These are phyloP conservation scores for Cladophialophora bantiana DNA, from an alignment of 2,329 filamentous ascomycete genomes.

Conservation along the genomic window DNA sequence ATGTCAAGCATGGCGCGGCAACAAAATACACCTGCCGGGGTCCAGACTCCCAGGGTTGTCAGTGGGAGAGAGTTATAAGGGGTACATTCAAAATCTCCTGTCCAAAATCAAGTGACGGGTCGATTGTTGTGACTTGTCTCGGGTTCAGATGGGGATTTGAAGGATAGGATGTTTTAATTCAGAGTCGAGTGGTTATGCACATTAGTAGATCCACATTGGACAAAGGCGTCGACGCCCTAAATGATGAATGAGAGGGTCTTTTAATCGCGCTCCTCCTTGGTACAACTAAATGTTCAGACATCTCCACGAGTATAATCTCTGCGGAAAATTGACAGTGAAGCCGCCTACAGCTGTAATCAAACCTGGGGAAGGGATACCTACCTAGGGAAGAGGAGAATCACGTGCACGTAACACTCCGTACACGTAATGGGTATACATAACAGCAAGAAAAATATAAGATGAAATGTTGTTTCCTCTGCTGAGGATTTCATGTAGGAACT, in stretches of 20 bases:
- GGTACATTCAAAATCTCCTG: background rate
- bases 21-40: conserved; percentile 16
- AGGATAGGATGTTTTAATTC: background rate
- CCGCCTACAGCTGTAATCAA: too few species aligned
- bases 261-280: background rate
- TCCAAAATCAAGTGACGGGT: background rate
- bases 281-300: too few species aligned
- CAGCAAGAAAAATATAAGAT: too few species aligned
- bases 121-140: background rate
- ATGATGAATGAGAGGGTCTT: background rate
- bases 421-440: too few species aligned
- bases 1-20: conserved; percentile 34
- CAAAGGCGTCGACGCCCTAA: background rate
- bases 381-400: too few species aligned
- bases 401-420: too few species aligned
- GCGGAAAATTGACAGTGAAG: too few species aligned
- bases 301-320: too few species aligned
- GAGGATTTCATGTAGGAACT: too few species aligned
- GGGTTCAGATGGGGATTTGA: background rate
- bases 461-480: too few species aligned
- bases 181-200: background rate
- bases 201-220: conserved; percentile 1
- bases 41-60: background rate
- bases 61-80: conserved; percentile 28
- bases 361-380: too few species aligned